phyloP scores from a whole-genome alignment of 2,329 filamentous ascomycete genomes.

The Fusarium sp. region DNA sequence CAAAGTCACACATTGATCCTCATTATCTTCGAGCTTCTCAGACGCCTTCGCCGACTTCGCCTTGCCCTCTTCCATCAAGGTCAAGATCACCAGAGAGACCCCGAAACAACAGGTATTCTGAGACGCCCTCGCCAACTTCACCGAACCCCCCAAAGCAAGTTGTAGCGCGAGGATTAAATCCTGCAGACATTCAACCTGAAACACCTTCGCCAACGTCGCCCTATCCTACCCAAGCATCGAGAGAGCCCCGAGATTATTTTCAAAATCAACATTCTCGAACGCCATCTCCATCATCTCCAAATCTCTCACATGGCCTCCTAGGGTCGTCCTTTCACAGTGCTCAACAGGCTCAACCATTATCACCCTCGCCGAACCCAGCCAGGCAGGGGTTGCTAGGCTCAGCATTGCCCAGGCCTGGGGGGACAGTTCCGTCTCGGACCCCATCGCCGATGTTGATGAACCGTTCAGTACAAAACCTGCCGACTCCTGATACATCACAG shows the following conservation, averaged over 20 bases:
- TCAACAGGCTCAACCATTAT: neutral
- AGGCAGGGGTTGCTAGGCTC: constrained; percentile 6
- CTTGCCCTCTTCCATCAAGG: neutral
- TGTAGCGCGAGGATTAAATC: neutral
- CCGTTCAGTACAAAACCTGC: neutral
- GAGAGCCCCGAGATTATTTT: neutral
- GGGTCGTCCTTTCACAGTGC: neutral
- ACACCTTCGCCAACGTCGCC: constrained; percentile 25
- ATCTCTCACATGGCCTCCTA: neutral
- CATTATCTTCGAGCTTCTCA: constrained; percentile 8
- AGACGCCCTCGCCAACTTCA: neutral
- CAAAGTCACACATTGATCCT: neutral
- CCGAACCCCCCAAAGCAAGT: neutral
- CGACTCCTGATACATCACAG: neutral
- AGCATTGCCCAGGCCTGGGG: neutral
- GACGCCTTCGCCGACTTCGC: constrained; percentile 23
- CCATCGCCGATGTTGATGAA: neutral
- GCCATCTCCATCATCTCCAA: neutral
- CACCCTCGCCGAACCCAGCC: constrained; percentile 21
- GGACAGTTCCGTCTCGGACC: neutral
- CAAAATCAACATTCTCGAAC: neutral
- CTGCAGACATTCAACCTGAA: constrained; percentile 5
- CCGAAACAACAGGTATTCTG: neutral
- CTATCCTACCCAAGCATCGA: constrained; percentile 6
- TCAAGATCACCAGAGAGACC: neutral